phyloP scores from a whole-genome alignment of 345 rosid species.

The Salix suchowensis region DNA sequence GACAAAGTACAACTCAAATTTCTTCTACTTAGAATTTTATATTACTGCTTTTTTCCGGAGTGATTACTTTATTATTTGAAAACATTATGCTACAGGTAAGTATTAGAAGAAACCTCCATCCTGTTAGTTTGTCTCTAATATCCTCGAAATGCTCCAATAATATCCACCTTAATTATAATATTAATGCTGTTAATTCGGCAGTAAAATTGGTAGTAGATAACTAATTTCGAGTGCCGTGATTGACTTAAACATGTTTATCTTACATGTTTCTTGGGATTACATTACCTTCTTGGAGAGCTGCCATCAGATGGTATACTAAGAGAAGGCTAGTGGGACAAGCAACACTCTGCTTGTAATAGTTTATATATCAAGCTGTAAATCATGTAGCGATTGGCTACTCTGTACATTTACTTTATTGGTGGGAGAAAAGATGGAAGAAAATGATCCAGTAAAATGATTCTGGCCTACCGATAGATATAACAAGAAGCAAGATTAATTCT shows the following conservation, averaged over 20 bases:
- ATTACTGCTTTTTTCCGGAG: slow-evolving; percentile 34
- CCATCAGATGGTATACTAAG: background rate
- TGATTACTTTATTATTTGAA: slow-evolving; percentile 29
- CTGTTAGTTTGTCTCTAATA: slow-evolving; percentile 18
- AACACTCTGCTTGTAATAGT: background rate
- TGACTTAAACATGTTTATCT: slow-evolving; percentile 15
- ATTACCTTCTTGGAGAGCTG: slow-evolving; percentile 9
- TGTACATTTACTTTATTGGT: no score
- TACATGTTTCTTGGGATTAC: slow-evolving; percentile 19
- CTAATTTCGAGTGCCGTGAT: background rate
- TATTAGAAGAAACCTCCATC: slow-evolving; percentile 25
- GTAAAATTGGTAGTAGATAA: background rate
- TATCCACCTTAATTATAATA: background rate
- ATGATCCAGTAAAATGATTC: no score
- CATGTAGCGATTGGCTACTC: no score
- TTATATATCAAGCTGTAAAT: no score
- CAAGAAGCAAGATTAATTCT: no score
- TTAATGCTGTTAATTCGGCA: background rate
- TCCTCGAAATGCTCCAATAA: slow-evolving; percentile 17
- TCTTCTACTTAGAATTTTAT: slow-evolving; percentile 27
- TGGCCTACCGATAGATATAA: no score
- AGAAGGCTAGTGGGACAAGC: background rate
- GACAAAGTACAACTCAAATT: slow-evolving; percentile 31
- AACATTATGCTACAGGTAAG: slow-evolving; percentile 13
- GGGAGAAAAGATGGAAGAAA: no score